These are phyloP conservation scores for Botrytis medusae DNA, from an alignment of 2,329 filamentous ascomycete genomes.

Conservation along the genomic window DNA sequence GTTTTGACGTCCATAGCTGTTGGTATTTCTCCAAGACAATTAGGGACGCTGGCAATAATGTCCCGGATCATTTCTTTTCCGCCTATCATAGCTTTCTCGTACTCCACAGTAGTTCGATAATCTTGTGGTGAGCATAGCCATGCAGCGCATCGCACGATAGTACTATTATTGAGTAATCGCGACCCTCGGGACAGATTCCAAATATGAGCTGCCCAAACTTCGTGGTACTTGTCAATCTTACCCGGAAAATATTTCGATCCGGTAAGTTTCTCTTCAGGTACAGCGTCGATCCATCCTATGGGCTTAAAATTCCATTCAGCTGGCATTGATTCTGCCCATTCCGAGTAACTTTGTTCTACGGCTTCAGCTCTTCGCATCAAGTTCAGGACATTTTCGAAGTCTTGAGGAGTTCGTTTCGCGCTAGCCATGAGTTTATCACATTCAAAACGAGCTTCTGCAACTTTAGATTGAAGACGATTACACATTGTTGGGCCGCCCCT, in stretches of 20 bases:
- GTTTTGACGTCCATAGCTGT: slow-evolving; percentile 16
- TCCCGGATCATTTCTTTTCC: slow-evolving; percentile 56
- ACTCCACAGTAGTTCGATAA: slow-evolving; percentile 61
- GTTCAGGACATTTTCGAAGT: slow-evolving; percentile 43
- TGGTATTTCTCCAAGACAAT: slow-evolving; percentile 52
- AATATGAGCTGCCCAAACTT: slow-evolving; percentile 58
- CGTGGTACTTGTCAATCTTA: slow-evolving; percentile 57
- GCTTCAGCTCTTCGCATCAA: slow-evolving; percentile 51
- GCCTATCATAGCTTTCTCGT: slow-evolving; percentile 53
- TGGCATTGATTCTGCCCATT: slow-evolving; percentile 52
- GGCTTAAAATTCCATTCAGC: slow-evolving; percentile 51
- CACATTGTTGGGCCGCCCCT: slow-evolving; percentile 6
- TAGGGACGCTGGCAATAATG: slow-evolving; percentile 59
- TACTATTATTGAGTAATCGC: slow-evolving; percentile 53
- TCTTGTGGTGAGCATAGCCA: slow-evolving; percentile 60
- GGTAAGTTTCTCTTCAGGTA: neutral
- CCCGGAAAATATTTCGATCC: slow-evolving; percentile 46
- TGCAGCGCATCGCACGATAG: slow-evolving; percentile 58
- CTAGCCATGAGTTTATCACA: slow-evolving; percentile 17
- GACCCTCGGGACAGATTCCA: slow-evolving; percentile 56
- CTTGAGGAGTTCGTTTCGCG: slow-evolving; percentile 12
- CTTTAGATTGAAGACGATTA: slow-evolving; percentile 18
- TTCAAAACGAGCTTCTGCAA: slow-evolving; percentile 12
- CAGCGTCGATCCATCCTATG: slow-evolving; percentile 52
- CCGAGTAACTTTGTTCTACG: slow-evolving; percentile 51